These are phyloP conservation scores for Tephrocybe sp. DNA, from an alignment of 768 basidiomycete species.

Conservation along the genomic window DNA sequence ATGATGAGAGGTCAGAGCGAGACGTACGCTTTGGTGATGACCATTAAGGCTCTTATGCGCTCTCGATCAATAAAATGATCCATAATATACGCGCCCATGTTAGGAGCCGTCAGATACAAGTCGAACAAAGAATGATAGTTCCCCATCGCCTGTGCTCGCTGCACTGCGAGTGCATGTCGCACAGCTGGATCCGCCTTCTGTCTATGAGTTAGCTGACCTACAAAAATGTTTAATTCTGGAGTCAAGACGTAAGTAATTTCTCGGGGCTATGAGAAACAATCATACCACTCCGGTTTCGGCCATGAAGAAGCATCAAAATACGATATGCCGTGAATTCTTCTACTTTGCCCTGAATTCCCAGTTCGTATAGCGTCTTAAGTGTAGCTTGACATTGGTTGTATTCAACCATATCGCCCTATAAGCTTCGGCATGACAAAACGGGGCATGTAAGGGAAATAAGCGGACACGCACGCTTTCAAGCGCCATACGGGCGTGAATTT, in stretches of 20 bases:
- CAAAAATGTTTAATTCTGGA: conserved; percentile 89
- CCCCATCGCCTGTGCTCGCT: conserved; percentile 84
- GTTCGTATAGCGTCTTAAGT: conserved; percentile 85
- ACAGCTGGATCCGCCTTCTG: conserved; percentile 83
- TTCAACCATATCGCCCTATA: conserved; percentile 94
- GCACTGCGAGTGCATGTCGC: conserved; percentile 85
- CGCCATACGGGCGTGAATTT: conserved; percentile 97
- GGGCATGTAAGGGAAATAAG: conserved; percentile 2
- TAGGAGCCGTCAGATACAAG: conserved; percentile 79
- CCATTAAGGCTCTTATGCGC: conserved; percentile 78
- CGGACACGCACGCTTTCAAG: conserved; percentile 67
- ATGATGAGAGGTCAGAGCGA: not conserved
- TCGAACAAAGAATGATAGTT: conserved; percentile 94
- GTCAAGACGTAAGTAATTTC: not conserved
- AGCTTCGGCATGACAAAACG: conserved; percentile 3
- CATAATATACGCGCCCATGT: conserved; percentile 99
- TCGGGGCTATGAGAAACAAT: not conserved
- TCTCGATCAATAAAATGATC: conserved; percentile 97
- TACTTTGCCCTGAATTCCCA: conserved; percentile 87
- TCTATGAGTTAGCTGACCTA: conserved; percentile 94
- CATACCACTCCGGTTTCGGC: conserved; percentile 89
- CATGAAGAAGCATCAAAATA: conserved; percentile 93
- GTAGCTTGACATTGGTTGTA: conserved; percentile 97
- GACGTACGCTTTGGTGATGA: conserved; percentile 91
- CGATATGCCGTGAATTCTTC: conserved; percentile 98